Percentiles rank a stretch among this genome's conserved stretches.
phyloP scores from a whole-genome alignment of 1,284 basidiomycete species.

The Neotropicomus parvogracilis region DNA sequence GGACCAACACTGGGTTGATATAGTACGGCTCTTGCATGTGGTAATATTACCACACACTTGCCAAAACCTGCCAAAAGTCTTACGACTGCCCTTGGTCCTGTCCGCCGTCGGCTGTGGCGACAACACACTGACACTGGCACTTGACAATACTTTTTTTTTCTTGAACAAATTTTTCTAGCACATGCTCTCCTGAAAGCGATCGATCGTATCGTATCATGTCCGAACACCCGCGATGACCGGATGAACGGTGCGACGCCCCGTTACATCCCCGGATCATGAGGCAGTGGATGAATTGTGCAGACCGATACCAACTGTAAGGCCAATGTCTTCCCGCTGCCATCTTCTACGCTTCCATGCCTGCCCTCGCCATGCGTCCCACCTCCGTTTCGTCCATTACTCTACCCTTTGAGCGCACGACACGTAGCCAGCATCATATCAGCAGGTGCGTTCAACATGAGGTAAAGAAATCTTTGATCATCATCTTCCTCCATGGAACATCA shows the following conservation, averaged over 20 bases:
- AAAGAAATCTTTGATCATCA: conserved; percentile 30
- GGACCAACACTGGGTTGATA: conserved; percentile 10
- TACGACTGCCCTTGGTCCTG: conserved; percentile 7
- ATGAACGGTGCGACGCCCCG: conserved; percentile 21
- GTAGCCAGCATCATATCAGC: conserved; percentile 27
- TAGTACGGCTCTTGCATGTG: conserved; percentile 21
- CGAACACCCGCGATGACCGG: conserved; percentile 32
- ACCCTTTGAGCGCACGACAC: conserved; percentile 28
- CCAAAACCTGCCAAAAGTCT: conserved; percentile 19
- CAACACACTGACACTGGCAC: background rate
- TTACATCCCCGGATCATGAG: conserved; percentile 32
- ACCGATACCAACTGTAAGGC: conserved; percentile 13
- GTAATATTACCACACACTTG: conserved; percentile 14
- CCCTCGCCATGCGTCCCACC: conserved; percentile 22
- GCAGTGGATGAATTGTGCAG: conserved; percentile 11
- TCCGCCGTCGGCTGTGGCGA: conserved; percentile 5
- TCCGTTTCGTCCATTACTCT: conserved; percentile 25
- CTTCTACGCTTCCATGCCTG: conserved; percentile 26
- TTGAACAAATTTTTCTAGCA: conserved; percentile 23
- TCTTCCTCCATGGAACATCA: conserved; percentile 20
- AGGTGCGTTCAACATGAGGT: conserved; percentile 34
- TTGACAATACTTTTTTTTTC: conserved; percentile 7
- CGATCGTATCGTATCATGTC: conserved; percentile 29
- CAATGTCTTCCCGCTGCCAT: conserved; percentile 14
- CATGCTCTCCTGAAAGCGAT: conserved; percentile 12